Evolutionary conservation across 352 stramenopile species (phyloP).

Genomic region (Pythium utonaiense): DNA sequence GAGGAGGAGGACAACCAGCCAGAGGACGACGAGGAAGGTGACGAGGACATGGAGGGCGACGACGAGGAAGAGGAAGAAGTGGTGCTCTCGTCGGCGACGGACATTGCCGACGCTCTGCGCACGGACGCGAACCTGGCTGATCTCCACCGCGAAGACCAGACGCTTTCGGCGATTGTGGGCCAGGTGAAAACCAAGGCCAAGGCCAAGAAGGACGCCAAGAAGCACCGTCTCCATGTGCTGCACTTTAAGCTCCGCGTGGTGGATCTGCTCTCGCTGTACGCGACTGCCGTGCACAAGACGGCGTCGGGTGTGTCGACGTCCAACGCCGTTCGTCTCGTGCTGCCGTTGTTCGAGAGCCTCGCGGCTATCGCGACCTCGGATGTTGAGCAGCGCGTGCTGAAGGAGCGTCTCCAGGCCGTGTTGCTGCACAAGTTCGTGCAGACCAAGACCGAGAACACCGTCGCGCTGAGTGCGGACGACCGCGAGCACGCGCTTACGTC

Average conservation of each 20-base stretch:
- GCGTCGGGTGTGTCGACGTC: background rate
- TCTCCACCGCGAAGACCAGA: constrained; percentile 74
- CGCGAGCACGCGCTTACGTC: constrained; percentile 27
- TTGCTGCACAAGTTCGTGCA: constrained; percentile 66
- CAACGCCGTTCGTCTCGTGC: constrained; percentile 42
- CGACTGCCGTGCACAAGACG: constrained; percentile 20
- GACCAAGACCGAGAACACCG: constrained; percentile 41
- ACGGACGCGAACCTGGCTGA: constrained; percentile 58
- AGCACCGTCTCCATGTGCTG: constrained; percentile 55
- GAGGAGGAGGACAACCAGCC: constrained; percentile 36
- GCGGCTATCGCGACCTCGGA: constrained; percentile 50
- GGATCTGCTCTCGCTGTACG: constrained; percentile 75
- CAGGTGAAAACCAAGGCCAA: constrained; percentile 73
- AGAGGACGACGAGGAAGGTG: constrained; percentile 38
- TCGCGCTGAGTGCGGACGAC: constrained; percentile 19
- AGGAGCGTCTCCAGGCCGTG: constrained; percentile 66
- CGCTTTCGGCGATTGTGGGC: constrained; percentile 72
- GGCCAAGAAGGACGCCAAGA: constrained; percentile 76
- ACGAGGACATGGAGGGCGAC: constrained; percentile 41
- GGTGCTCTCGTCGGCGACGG: constrained; percentile 45
- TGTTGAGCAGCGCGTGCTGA: constrained; percentile 65
- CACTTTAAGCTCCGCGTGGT: constrained; percentile 86
- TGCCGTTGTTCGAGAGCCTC: constrained; percentile 62
- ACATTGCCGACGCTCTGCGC: constrained; percentile 67
- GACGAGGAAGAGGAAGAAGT: constrained; percentile 56